Evolutionary conservation across 257 asterid species (phyloP).

Genomic region (Echium plantagineum): DNA sequence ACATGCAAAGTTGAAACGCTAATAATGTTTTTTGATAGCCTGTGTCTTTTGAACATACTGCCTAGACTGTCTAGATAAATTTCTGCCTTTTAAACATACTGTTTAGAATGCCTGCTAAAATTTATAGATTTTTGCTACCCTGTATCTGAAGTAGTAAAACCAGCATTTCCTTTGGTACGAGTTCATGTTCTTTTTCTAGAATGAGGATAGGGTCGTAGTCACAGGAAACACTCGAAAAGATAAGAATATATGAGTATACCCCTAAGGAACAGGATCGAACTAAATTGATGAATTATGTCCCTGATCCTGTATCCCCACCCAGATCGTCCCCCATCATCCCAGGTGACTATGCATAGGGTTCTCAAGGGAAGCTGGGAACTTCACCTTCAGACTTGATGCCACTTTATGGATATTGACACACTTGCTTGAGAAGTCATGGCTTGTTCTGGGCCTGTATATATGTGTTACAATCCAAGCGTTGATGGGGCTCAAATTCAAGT

Average conservation of each 20-base stretch:
- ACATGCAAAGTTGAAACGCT: not conserved
- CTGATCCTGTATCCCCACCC: too few relatives aligned
- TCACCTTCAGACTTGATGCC: not conserved
- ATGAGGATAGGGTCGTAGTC: not conserved
- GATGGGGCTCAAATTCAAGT: constrained; percentile 4
- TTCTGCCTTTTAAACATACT: not conserved
- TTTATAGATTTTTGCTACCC: not conserved
- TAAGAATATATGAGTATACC: too few relatives aligned
- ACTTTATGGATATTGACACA: constrained; percentile 16
- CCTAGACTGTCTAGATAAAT: too few relatives aligned
- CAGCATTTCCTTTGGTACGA: not conserved
- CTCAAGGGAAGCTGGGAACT: not conserved
- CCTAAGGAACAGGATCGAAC: too few relatives aligned
- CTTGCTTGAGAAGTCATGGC: constrained; percentile 19
- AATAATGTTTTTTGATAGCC: too few relatives aligned
- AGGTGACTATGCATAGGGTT: too few relatives aligned
- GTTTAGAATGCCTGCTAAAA: not conserved
- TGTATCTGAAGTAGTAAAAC: not conserved
- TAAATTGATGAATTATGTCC: too few relatives aligned
- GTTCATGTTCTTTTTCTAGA: not conserved
- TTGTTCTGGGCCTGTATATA: constrained; percentile 15
- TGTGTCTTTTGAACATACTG: too few relatives aligned
- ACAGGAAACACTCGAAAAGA: too few relatives aligned
- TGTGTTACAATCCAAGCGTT: constrained; percentile 8
- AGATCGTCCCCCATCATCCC: too few relatives aligned